Evolutionary conservation across 768 basidiomycete genomes (phyloP), one percentile per base, ranked within the genome.

Genomic region (Pulveroboletus sp.): DNA sequence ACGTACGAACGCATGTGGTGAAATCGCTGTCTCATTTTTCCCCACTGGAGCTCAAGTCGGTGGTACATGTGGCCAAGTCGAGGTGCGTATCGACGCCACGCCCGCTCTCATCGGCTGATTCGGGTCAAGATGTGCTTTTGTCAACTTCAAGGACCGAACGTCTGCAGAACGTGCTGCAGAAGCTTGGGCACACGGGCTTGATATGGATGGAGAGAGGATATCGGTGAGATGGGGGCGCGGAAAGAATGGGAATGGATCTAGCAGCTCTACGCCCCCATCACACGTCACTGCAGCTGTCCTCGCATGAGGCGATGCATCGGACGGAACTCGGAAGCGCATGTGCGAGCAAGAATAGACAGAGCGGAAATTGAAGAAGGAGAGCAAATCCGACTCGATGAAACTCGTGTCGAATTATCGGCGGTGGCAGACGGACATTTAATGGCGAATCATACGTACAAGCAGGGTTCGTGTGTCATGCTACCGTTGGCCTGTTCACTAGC

Each of bases 201-300:
- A 95, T 56, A 74, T 97, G 21, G 86, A 91, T 24, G 87, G 82
- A 1, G 83, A 86, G 62, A 75, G 73, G 29, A 78, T 87, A 10
- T 73, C 77, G 38, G 79, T 95, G 23, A 90, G 86, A 56, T 99
- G 95, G 95, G 95, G 95, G 4, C 77, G 94, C 50, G 85, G 90
- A 60, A 80, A 69, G 72, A 71, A 69, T 9, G 51, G 62, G 3
- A 79, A 78, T 43, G 56, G 62, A 27, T 50, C 71, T 17, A 41
- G 43, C n/a, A 27, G 39, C n/a, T 27, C 52, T 9, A 24, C 44
- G 19, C 44, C 32, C 7, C 2, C 42, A 27, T 41, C 51, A 19
- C 49, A 24, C 24, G 12, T 43, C 21, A 29, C 21, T 33, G 43
- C 53, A 29, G 29, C 41, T 21, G 29, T 49, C 19, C 11, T 49